Evolutionary conservation across 768 basidiomycete genomes (phyloP).

Genomic region (Leccinum subgranulosum): DNA sequence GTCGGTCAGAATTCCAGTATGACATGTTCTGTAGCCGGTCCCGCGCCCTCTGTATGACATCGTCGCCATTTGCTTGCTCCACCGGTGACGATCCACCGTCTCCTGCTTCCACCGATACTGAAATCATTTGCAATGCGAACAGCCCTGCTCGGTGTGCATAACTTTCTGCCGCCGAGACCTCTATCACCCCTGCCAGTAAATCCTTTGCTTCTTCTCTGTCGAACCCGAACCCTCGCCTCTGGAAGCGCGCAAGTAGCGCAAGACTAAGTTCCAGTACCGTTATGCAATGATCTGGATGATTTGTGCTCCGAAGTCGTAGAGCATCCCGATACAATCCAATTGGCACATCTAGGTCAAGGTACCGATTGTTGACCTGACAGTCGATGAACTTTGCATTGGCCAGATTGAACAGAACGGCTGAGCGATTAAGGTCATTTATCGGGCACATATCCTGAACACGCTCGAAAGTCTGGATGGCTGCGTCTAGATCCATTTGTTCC

Average conservation of each 20-base stretch:
- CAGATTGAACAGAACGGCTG: background rate
- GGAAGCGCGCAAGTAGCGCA: background rate
- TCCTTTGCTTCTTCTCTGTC: background rate
- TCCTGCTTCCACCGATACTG: background rate
- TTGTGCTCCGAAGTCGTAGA: background rate
- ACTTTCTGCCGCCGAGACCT: background rate
- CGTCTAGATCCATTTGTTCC: background rate
- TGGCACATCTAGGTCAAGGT: background rate
- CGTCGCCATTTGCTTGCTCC: too few relatives aligned
- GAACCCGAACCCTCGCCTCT: background rate
- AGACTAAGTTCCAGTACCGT: background rate
- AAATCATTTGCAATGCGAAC: background rate
- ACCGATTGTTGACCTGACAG: background rate
- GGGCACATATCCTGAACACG: background rate
- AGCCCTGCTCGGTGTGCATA: background rate
- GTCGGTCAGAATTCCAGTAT: too few relatives aligned
- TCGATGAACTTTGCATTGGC: background rate
- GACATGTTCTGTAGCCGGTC: too few relatives aligned
- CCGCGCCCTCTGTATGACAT: too few relatives aligned
- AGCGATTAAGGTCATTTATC: background rate
- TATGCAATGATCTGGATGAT: background rate
- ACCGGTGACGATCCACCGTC: background rate
- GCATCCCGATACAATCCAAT: background rate
- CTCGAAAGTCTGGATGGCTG: background rate
- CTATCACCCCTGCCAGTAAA: background rate